Base-by-base conservation (phyloP, 306 rosid genomes). In the Cicer arietinum region DNA sequence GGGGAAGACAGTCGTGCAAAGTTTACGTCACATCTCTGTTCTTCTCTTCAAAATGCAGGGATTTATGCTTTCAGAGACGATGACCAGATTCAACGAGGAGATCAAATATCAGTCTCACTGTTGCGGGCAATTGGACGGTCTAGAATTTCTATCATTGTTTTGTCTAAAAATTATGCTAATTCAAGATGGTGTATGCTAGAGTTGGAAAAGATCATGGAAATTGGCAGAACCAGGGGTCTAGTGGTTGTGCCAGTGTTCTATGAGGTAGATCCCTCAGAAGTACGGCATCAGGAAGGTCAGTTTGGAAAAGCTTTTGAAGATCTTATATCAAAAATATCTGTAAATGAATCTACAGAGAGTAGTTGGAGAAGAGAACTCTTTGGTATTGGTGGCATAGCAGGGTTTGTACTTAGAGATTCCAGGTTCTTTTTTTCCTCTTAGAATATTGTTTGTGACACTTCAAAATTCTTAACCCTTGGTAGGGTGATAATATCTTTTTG, bases 121-220 rank as follows among this genome's bases (percentile, higher is more conserved):
- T 6, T 56, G 10, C 7, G 7, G 30, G 63, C 68, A 13, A 73
- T 73, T 0, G 35, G 51, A 12, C 1, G 2, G 5, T 79, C 64
- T 6, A 79, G 20, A 79, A 73, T 56, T 46, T 18, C 25, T 6
- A 5, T 79, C 2, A 6, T 79, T 56, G 42, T 79, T 20, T 65
- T 79, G 46, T 79, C 83, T 43, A 39, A 0, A 46, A 12, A 35
- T n/a, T 79, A 65, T 20, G 79, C 75, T 37, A 10, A 10, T 65
- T 79, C 83, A 1, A 73, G 18, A 46, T 79, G 79, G 83, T 79
- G 83, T 47, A 3, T 79, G 11, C 35, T 35, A 25, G 75, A 73
- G 42, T 41, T 77, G 51, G 62, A 44, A 8, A 48, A 12, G 10
- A 77, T 77, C 1, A 65, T 65, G 71, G 53, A 65, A 43, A 14